Conservation (phyloP, 192 early-diverging fungal genomes). For the Gonapodya prolifera region DNA sequence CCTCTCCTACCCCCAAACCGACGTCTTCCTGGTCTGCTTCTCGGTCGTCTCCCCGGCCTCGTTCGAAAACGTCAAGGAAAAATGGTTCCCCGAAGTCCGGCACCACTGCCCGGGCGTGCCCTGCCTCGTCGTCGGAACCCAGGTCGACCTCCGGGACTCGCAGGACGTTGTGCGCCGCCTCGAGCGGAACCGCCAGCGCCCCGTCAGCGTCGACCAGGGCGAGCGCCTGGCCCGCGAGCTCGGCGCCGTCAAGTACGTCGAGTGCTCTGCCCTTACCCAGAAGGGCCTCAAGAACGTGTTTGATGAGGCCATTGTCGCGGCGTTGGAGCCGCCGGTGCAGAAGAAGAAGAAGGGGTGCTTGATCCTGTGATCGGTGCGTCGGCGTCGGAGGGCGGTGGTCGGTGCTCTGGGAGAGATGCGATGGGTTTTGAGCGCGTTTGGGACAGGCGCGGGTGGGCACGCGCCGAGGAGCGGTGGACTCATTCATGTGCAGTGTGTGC, state of each 20-base stretch:
- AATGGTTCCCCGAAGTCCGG: constrained; percentile 90
- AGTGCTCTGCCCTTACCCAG: constrained; percentile 85
- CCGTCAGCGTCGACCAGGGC: constrained; percentile 64
- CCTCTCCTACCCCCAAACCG: constrained; percentile 88
- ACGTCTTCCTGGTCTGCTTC: constrained; percentile 92
- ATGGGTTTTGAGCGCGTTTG: too few species aligned
- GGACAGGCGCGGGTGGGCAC: too few species aligned
- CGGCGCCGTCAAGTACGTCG: constrained; percentile 82
- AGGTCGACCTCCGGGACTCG: constrained; percentile 84
- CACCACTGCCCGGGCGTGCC: constrained; percentile 94
- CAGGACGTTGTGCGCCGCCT: constrained; percentile 64
- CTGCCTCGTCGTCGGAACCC: constrained; percentile 87
- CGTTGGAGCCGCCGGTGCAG: constrained; percentile 67
- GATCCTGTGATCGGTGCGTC: constrained; percentile 50
- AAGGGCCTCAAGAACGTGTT: constrained; percentile 91
- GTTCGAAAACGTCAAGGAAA: constrained; percentile 91
- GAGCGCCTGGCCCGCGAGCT: constrained; percentile 72
- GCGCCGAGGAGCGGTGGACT: too few species aligned
- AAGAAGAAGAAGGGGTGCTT: constrained; percentile 65
- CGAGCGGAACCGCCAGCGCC: constrained; percentile 65
- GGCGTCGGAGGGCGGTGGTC: too few species aligned
- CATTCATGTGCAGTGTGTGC: too few species aligned
- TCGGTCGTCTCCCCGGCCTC: constrained; percentile 82
- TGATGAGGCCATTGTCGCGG: constrained; percentile 95
- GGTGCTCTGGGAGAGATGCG: too few species aligned